Base-by-base conservation (phyloP, 345 rosid species). In the Geranium rotundifolium region DNA sequence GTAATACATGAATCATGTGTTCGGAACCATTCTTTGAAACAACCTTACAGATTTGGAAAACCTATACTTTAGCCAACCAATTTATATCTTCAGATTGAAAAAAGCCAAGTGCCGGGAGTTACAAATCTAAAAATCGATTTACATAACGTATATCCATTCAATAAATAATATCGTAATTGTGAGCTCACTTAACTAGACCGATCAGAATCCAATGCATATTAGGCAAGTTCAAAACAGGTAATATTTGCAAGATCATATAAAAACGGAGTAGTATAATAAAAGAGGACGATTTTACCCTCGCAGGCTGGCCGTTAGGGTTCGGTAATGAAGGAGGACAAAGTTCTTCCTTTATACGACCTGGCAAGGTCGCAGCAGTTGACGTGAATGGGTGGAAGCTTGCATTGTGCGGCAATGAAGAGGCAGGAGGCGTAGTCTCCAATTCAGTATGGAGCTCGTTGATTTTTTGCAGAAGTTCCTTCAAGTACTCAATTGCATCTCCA, bases 401-500 rank as follows among this genome's bases (percentile, higher is more conserved):
- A 54, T 95, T 68, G 27, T 87, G 79, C 52, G 84, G 78, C 76
- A 82, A 61, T 64, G 77, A 60, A 54, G 92, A 63, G 19, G 91
- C 91, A 67, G 88, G 67, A 9, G 91, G 81, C 31, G 80, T 78
- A 0, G 96, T 81, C 69, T 89, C 98, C 67, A 92, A 79, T 69
- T 92, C 98, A 31, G 80, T 84, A 65, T 92, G 96, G 39, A 92
- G 89, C 70, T 89, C 96, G 72, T 78, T 92, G 73, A 92, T 92
- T 80, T 92, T 86, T 59, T 89, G 98, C 64, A 88, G 78, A 31
- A 91, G 95, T 74, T 91, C 98, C 85, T 89, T 91, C 19, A 91
- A 80, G 73, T 91, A 91, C 70, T 91, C 98, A 71, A 91, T 85
- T 41, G 98, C 90, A 75, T 91, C 98, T 66, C 96, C 98, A 12